Percentiles rank a stretch among this genome's conserved stretches.
Evolutionary conservation across 1,284 basidiomycete species (phyloP).

Genomic region (Malassezia japonica): DNA sequence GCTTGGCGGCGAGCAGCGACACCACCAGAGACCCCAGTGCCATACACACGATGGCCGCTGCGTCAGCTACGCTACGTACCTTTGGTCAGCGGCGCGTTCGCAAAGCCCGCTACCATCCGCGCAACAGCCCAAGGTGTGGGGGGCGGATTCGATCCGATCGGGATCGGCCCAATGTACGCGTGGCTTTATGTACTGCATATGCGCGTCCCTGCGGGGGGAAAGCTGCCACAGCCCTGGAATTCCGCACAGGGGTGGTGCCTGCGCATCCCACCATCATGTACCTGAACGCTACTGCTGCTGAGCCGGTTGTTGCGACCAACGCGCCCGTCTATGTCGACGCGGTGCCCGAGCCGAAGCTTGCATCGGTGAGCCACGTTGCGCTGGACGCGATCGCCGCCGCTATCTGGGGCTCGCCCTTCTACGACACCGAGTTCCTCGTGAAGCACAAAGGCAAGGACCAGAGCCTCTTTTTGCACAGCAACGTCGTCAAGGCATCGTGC

Average conservation of each 20-base stretch:
- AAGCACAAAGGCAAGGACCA: conserved; percentile 13
- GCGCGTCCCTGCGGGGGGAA: conserved; percentile 1
- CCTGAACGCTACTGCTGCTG: neutral
- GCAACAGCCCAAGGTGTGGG: no score
- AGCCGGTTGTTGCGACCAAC: neutral
- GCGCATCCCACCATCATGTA: neutral
- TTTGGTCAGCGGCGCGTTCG: conserved; percentile 14
- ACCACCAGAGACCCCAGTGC: conserved; percentile 1
- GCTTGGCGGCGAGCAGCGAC: conserved; percentile 2
- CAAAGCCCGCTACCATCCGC: conserved; percentile 15
- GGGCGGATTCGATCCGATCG: no score
- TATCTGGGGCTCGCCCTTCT: conserved; percentile 11
- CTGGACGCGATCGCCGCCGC: conserved; percentile 14
- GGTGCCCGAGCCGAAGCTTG: conserved; percentile 7
- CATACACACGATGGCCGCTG: conserved; percentile 1
- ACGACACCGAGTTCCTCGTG: conserved; percentile 17
- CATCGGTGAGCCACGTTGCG: conserved; percentile 12
- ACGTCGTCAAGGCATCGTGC: conserved; percentile 7
- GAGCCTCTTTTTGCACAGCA: conserved; percentile 10
- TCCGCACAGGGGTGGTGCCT: no score
- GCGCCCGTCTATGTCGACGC: neutral
- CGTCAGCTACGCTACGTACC: conserved; percentile 3
- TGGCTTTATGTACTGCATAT: neutral
- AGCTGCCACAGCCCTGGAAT: no score
- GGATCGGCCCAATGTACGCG: no score